A percentile compares a stretch with the other conserved stretches of the same genome.
phyloP scores from a whole-genome alignment of 2,329 filamentous ascomycete species.

The Colletotrichum sp. region DNA sequence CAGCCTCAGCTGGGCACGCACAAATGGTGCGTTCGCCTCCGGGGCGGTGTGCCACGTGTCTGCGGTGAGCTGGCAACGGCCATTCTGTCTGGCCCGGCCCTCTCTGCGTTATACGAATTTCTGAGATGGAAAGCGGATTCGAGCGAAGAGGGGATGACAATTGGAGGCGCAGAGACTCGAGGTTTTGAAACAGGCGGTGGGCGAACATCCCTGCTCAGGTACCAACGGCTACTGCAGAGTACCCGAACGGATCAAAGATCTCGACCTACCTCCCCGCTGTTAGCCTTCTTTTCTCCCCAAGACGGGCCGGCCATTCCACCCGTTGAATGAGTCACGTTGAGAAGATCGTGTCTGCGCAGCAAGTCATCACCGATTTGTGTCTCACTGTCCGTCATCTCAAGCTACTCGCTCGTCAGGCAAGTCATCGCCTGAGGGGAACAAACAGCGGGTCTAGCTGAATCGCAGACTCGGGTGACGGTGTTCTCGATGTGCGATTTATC shows the following conservation, averaged over 20 bases:
- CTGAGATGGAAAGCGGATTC: neutral
- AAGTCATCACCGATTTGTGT: neutral
- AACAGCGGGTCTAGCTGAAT: neutral
- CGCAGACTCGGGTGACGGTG: neutral
- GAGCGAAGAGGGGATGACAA: neutral
- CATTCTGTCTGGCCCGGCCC: neutral
- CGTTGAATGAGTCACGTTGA: neutral
- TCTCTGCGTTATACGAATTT: neutral
- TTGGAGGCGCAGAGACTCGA: neutral
- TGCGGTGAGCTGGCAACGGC: neutral
- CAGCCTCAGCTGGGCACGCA: neutral
- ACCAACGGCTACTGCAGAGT: neutral
- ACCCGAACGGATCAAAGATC: neutral
- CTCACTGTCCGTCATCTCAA: neutral
- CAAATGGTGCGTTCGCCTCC: neutral
- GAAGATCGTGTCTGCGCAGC: neutral
- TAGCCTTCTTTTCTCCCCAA: neutral
- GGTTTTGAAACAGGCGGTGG: neutral
- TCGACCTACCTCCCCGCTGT: neutral
- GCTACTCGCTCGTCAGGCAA: neutral
- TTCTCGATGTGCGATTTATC: neutral
- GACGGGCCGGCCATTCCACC: neutral
- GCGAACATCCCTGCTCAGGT: neutral
- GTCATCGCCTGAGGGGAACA: neutral
- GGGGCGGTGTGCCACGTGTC: conserved; percentile 5